Percentiles rank a stretch among this genome's conserved stretches.
Conservation (phyloP, 495 filamentous ascomycete species). For the Paragyromitra xinjiangensis region DNA sequence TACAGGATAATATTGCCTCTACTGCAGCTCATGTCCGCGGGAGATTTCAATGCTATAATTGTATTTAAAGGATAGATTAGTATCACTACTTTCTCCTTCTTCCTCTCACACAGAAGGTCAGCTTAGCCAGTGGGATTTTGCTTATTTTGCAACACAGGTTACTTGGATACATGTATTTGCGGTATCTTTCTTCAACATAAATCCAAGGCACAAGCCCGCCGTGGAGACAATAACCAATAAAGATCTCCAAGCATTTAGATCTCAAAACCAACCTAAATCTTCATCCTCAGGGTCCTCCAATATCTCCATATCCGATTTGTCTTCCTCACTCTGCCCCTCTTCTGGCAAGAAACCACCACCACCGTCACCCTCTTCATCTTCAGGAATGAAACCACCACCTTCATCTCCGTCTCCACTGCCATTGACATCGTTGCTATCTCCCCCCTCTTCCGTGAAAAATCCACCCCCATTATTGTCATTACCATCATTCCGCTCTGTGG, state of each 20-base stretch:
- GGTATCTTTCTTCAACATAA: neutral
- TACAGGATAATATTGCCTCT: neutral
- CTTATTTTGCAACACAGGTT: neutral
- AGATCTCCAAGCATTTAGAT: neutral
- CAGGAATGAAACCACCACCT: constrained; percentile 59
- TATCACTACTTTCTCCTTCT: neutral
- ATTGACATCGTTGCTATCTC: constrained; percentile 13
- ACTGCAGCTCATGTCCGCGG: neutral
- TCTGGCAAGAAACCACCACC: constrained; percentile 31
- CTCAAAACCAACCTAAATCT: constrained; percentile 48
- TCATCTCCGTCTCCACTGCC: neutral
- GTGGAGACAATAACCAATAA: neutral
- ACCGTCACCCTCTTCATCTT: constrained; percentile 23
- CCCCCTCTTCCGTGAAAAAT: constrained; percentile 64
- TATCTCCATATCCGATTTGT: constrained; percentile 36
- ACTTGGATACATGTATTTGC: neutral
- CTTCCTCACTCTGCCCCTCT: constrained; percentile 28
- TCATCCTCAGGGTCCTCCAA: constrained; percentile 46
- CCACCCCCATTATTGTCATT: constrained; percentile 34
- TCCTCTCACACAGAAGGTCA: neutral
- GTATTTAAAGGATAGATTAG: neutral
- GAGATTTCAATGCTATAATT: neutral
- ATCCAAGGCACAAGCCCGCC: neutral
- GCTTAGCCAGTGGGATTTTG: neutral
- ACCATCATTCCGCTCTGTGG: constrained; percentile 59